Evolutionary conservation across 202 grass and related monocot genomes (phyloP).

Genomic region (Digitaria exilis): DNA sequence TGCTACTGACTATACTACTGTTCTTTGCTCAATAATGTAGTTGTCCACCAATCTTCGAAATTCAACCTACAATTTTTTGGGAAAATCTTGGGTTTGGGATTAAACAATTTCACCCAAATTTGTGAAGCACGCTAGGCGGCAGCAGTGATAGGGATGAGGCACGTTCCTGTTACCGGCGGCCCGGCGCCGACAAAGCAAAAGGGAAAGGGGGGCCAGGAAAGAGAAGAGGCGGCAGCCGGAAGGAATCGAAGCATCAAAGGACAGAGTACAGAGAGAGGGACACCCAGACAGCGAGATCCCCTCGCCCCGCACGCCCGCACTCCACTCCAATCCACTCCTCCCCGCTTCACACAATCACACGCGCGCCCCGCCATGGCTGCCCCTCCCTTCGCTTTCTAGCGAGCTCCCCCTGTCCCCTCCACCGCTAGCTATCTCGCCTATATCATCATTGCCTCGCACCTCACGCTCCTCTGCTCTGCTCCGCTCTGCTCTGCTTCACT

Average conservation of each 20-base stretch:
- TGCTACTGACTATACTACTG: not conserved
- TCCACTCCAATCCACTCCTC: no score
- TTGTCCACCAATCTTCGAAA: not conserved
- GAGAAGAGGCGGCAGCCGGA: constrained; percentile 31
- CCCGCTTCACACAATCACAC: constrained; percentile 43
- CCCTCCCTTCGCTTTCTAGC: constrained; percentile 18
- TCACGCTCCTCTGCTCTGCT: not conserved
- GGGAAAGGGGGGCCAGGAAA: not conserved
- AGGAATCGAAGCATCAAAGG: constrained; percentile 17
- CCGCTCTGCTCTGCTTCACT: not conserved
- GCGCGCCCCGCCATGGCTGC: constrained; percentile 35
- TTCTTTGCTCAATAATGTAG: not conserved
- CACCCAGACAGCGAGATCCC: constrained; percentile 42
- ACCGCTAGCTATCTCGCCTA: not conserved
- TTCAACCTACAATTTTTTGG: not conserved
- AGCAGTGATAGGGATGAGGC: not conserved
- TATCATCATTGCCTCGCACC: constrained; percentile 33
- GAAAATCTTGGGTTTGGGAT: not conserved
- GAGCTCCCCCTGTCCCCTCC: not conserved
- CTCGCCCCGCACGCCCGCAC: constrained; percentile 48
- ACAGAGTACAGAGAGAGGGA: not conserved
- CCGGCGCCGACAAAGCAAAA: constrained; percentile 54
- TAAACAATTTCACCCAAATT: not conserved
- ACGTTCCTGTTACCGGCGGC: not conserved
- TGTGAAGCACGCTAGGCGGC: not conserved